Base-by-base conservation (phyloP, 768 basidiomycete genomes). In the Boletus bicolor region DNA sequence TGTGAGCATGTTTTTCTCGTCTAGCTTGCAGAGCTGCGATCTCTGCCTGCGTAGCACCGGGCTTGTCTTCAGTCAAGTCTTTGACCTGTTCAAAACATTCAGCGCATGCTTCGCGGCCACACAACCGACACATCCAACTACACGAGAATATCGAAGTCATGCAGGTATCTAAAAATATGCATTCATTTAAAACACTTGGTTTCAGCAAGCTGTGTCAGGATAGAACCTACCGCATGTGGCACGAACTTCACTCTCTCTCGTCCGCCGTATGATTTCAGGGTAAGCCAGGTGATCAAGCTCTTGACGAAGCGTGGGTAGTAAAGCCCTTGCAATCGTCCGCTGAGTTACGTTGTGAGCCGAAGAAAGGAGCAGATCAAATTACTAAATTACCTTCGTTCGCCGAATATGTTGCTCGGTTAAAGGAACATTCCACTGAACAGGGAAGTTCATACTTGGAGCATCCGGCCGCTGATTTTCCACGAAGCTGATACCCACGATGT, bases 141-240 rank as follows among this genome's bases (percentile, higher is more conserved):
- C 84, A 85, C 7, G 89, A 87, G 71, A 96, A 96, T 54, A 96
- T 84, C 12, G 93, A 95, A 5, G 92, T 94, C 79, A 92, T 89
- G 71, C 94, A 97, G 2, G 89, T 92, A 72, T 97, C 93, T 96
- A 68, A 21, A 54, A 57, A 46, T 39, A 55, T n/a, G 11, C 0
- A 26, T 54, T 50, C 45, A 53, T 54, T 46, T 49, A 50, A 59
- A 49, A 58, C 53, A 49, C 21, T 50, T 7, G 21, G 50, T 49
- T 44, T 61, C 52, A 37, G 46, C 26, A 32, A 47, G 46, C 21
- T 9, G 52, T 44, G 42, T 44, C 32, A 39, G 19, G 53, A 39
- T 37, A 32, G 58, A 36, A 73, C 85, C 53, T 68, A 91, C 91
- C 92, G 64, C 92, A 94, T 26, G 89, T 91, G 19, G 87, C 87